Percentiles rank a stretch among this genome's conserved stretches.
These are phyloP conservation scores for Nannizziopsis barbatae DNA, from an alignment of 2,329 filamentous ascomycete genomes.

Conservation along the genomic window DNA sequence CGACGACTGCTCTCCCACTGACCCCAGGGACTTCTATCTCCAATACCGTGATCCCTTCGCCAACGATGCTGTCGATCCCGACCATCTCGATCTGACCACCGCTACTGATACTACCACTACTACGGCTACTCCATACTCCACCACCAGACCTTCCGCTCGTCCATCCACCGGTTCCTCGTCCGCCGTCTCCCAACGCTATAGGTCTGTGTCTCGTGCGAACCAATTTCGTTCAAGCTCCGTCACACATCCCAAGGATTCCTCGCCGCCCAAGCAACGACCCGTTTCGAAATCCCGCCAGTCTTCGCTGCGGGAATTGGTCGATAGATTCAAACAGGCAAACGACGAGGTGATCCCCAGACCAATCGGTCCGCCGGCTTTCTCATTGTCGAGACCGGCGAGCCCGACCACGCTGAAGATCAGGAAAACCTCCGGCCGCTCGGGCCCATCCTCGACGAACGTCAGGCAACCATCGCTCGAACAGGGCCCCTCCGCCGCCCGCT, in stretches of 20 bases:
- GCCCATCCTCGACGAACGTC: conserved; percentile 12
- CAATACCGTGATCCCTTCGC: conserved; percentile 31
- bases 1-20: conserved; percentile 28
- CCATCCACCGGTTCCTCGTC: conserved; percentile 9
- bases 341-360: conserved; percentile 37
- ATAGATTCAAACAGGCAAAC: conserved; percentile 60
- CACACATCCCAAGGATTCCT: conserved; percentile 13
- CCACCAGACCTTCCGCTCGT: conserved; percentile 5
- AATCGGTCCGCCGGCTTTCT: conserved; percentile 20
- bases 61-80: conserved; percentile 18
- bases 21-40: conserved; percentile 44
- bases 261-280: conserved; percentile 15
- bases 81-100: conserved; percentile 18
- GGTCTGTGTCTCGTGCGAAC: conserved; percentile 18
- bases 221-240: conserved; percentile 26
- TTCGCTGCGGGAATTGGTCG: conserved; percentile 72
- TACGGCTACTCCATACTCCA: too few species aligned
- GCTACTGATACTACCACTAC: too few species aligned
- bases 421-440: conserved; percentile 22
- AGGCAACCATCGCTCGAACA: neutral
- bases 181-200: conserved; percentile 3
- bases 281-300: conserved; percentile 39
- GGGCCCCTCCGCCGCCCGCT: neutral
- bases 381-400: conserved; percentile 30
- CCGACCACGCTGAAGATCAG: conserved; percentile 22